Conservation (phyloP, 176 grass and related monocot species). For the Triticum monococcum region DNA sequence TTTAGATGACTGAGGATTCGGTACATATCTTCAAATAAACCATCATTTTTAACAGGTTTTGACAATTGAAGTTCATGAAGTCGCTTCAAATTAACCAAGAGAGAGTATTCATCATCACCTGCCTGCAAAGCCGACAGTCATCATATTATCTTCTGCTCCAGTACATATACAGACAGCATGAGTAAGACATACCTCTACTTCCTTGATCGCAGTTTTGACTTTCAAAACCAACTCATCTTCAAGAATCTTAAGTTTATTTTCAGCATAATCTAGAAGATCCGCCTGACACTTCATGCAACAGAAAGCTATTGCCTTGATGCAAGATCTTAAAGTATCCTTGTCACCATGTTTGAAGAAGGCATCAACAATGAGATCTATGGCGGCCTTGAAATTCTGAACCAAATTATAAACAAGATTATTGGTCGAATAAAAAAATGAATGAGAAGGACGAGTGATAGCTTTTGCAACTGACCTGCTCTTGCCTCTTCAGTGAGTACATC, state of each 20-base stretch:
- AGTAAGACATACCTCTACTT: conserved; percentile 70
- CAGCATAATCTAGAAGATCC: conserved; percentile 83
- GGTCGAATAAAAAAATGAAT: conserved; percentile 15
- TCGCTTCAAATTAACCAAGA: conserved; percentile 96
- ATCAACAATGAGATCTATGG: conserved; percentile 79
- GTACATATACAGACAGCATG: neutral
- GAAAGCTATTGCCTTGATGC: conserved; percentile 80
- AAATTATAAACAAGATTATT: conserved; percentile 29
- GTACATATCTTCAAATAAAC: conserved; percentile 85
- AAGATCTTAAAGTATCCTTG: conserved; percentile 90
- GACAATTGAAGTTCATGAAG: conserved; percentile 92
- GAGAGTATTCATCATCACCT: conserved; percentile 98
- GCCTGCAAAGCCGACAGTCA: conserved; percentile 49
- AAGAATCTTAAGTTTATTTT: conserved; percentile 84
- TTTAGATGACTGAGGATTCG: conserved; percentile 71
- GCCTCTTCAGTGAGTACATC: conserved; percentile 88
- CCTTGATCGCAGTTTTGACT: conserved; percentile 88
- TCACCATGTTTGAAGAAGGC: conserved; percentile 99
- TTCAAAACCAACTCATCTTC: conserved; percentile 86
- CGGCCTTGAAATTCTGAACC: conserved; percentile 83
- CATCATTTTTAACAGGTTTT: conserved; percentile 64
- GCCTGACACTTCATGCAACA: conserved; percentile 81
- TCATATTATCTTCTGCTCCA: conserved; percentile 25
- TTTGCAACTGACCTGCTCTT: conserved; percentile 70
- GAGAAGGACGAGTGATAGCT: conserved; percentile 19